Evolutionary conservation across 1,284 basidiomycete species (phyloP), one percentile per base, ranked within the genome.

Genomic region (Ustilago xerochloae): DNA sequence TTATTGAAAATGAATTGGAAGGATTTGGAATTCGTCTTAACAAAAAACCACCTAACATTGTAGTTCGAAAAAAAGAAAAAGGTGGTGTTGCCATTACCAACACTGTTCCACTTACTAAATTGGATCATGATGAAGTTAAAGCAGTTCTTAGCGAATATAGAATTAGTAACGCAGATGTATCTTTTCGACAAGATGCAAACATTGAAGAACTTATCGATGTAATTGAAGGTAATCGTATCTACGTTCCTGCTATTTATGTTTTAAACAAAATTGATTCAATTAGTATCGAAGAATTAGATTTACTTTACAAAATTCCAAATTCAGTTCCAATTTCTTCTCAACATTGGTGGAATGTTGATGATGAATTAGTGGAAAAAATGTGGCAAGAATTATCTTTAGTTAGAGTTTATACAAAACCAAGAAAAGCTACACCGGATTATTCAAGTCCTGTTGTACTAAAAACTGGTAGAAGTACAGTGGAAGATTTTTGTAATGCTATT

Each of bases 1-100:
- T 97, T 80, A 93, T 99, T 68, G 93, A 97, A 85, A 85, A 88
- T 45, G 96, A 99, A 85, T 86, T 99, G 70, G 96, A 99, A 88
- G 94, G 94, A 29, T 97, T 98, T 78, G 96, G 96, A 7, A 97
- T 98, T 79, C 89, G 95, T 48, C 87, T 99, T 62, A 99, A 99
- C 88, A 98, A 98, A 86, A 90, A 90, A 77, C 93, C 96, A 1
- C 97, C 97, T 61, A 89, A 92, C 45, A 92, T 99, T 82, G 90
- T 84, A 22, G 78, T 86, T 60, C 82, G 93, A 82, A 94, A 90
- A 86, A 97, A 97, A 86, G 97, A 98, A 75, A 95, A 92, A 85
- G 96, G 96, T 59, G 94, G 94, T 63, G 65, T 78, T 35, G 59
- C 58, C 22, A 68, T 77, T 48, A 81, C 84, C 77, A 85, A 46